Percentiles rank a stretch among this genome's conserved stretches.
Conservation (phyloP, 1,139 yeast species). For the Yamadazyma oceani region DNA sequence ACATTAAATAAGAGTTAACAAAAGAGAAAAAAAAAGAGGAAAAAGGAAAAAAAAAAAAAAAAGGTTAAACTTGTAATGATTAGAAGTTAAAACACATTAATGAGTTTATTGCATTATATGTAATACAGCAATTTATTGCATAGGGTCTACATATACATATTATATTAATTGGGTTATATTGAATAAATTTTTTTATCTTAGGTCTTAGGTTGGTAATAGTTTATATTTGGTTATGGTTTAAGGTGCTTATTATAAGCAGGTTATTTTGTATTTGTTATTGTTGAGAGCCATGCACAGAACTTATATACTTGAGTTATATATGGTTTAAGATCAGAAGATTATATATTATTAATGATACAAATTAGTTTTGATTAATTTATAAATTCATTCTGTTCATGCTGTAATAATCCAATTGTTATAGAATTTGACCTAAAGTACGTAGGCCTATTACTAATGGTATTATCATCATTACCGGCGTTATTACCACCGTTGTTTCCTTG, state of each 20-base stretch:
- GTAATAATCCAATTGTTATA: constrained; percentile 42
- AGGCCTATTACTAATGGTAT: constrained; percentile 22
- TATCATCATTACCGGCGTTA: not conserved
- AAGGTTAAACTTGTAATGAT: constrained; percentile 3
- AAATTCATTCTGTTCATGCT: constrained; percentile 18
- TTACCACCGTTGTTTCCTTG: constrained; percentile 5
- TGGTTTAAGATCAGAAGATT: not conserved
- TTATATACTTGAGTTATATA: not conserved
- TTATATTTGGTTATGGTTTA: constrained; percentile 2
- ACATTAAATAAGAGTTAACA: constrained; percentile 2
- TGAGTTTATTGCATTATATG: not conserved
- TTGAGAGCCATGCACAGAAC: not conserved
- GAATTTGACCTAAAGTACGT: constrained; percentile 40
- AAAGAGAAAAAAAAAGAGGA: constrained; percentile 8
- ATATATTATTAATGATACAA: constrained; percentile 1
- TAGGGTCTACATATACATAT: not conserved
- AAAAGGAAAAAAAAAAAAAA: constrained; percentile 5
- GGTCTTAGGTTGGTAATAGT: not conserved
- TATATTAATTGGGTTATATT: constrained; percentile 1
- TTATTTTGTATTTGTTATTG: not conserved
- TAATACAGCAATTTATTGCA: not conserved
- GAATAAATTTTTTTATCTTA: not conserved
- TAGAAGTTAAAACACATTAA: constrained; percentile 4
- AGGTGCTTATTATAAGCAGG: not conserved
- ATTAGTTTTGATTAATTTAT: constrained; percentile 2